Evolutionary conservation across 2,329 filamentous ascomycete species (phyloP).

Genomic region (Penicillium sp.): DNA sequence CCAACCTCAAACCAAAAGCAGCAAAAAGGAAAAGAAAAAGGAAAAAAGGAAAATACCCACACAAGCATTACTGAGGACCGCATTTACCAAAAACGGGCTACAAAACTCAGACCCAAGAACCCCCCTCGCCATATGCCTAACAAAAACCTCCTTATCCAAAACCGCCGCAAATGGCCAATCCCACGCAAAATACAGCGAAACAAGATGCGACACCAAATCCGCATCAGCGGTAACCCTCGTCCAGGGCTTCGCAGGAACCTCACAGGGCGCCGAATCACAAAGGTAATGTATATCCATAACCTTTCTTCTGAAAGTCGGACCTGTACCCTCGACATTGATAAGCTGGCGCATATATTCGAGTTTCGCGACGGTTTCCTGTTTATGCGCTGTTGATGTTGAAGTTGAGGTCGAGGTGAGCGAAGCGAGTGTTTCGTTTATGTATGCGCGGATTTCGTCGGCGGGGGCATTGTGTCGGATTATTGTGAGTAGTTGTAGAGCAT

Average conservation of each 20-base stretch:
- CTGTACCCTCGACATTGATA: conserved; percentile 33
- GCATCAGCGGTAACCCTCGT: conserved; percentile 75
- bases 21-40: background rate
- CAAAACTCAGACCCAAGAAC: conserved; percentile 67
- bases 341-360: conserved; percentile 32
- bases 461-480: conserved; percentile 39
- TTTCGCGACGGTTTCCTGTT: conserved; percentile 23
- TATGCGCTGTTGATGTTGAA: background rate
- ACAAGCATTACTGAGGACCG: conserved; percentile 67
- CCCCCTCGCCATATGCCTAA: conserved; percentile 50
- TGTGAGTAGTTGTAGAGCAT: conserved; percentile 32
- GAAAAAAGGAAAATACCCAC: conserved; percentile 26
- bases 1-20: background rate
- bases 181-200: conserved; percentile 93
- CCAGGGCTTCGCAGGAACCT: conserved; percentile 60
- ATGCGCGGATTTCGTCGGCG: conserved; percentile 37
- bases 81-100: conserved; percentile 84
- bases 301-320: conserved; percentile 36
- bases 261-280: conserved; percentile 37
- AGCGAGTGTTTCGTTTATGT: conserved; percentile 33
- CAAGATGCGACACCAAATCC: conserved; percentile 72
- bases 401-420: background rate
- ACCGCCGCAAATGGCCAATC: conserved; percentile 84
- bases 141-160: conserved; percentile 75
- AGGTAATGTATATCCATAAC: conserved; percentile 46